These are phyloP conservation scores for Gossypium sturtianum DNA, from an alignment of 345 rosid species.

Conservation along the genomic window DNA sequence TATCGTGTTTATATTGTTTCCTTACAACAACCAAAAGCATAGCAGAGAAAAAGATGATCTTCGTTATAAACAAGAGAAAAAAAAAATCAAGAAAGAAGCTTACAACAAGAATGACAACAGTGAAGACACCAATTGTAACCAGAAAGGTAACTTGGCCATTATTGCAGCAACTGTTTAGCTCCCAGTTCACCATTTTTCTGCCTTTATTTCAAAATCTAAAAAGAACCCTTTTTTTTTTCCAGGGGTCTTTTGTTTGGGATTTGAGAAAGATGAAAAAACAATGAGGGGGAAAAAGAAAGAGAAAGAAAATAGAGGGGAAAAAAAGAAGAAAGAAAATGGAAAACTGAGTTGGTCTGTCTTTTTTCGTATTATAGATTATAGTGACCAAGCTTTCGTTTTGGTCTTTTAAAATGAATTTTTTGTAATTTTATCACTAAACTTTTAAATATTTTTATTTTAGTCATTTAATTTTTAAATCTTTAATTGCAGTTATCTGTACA, in stretches of 20 bases:
- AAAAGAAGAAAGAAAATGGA: no score
- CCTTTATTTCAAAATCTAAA: background rate
- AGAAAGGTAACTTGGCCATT: constrained; percentile 60
- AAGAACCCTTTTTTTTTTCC: background rate
- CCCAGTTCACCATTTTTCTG: constrained; percentile 61
- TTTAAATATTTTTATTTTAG: no score
- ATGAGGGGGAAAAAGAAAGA: background rate
- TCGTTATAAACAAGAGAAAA: background rate
- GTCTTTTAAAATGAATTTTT: no score
- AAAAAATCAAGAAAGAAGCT: constrained; percentile 15
- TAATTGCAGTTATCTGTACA: no score
- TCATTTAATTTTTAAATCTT: accelerated
- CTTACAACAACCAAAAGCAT: constrained; percentile 1
- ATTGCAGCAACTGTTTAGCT: constrained; percentile 73
- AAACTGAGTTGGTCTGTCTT: no score
- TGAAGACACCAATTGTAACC: constrained; percentile 68
- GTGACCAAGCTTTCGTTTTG: no score
- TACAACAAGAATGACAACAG: constrained; percentile 79
- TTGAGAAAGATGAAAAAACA: background rate
- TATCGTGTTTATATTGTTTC: background rate
- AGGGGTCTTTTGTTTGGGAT: background rate
- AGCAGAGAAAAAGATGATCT: constrained; percentile 7
- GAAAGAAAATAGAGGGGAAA: background rate
- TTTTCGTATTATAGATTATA: no score
- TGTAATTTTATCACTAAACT: no score